Base-by-base conservation (phyloP, 768 basidiomycete genomes). In the Macrolepiota albuminosa region DNA sequence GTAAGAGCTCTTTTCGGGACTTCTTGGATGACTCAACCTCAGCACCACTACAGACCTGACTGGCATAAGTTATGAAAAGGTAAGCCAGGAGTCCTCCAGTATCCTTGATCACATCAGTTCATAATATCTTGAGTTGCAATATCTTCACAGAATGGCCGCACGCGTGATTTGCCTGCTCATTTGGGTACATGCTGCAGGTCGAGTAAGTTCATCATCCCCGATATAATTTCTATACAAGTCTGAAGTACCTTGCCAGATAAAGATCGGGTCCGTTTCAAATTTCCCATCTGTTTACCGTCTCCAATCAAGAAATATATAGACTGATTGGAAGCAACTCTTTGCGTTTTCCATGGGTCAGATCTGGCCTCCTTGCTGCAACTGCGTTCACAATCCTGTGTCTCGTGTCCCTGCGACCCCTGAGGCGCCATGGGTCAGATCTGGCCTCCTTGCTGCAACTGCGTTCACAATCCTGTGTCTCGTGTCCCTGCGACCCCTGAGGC, bases 401-500 rank as follows among this genome's bases (percentile, higher is more conserved):
- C 16, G 58, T 82, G n/a, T 80, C 83, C 6, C 57, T 86, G 10
- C 78, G 81, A 11, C 78, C 76, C 1, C 63, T 86, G 24, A 78
- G 85, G 9, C 67, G 72, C 3, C 71, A 13, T 77, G 72, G 70
- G 64, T 77, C 0, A 75, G 67, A 54, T 72, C 70, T 51, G 78
- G 78, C 2, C 39, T 75, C 9, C 62, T 78, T 24, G 79, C 82
- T 0, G 52, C 74, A 3, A 62, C 65, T 16, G 61, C 81, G 0
- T 71, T 85, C 16, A 70, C 77, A 1, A 58, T 84, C n/a, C 60
- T 85, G 3, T 69, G 67, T 24, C 45, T 84, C 16, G 58, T 82
- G n/a, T 80, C 83, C 6, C 57, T 86, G 10, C 78, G 81, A 11
- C 78, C 76, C 1, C 63, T 86, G 24, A 78, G 85, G 9, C 67